Base-by-base conservation (phyloP, 805 yeast genomes). In the Yarrowia keelungensis region DNA sequence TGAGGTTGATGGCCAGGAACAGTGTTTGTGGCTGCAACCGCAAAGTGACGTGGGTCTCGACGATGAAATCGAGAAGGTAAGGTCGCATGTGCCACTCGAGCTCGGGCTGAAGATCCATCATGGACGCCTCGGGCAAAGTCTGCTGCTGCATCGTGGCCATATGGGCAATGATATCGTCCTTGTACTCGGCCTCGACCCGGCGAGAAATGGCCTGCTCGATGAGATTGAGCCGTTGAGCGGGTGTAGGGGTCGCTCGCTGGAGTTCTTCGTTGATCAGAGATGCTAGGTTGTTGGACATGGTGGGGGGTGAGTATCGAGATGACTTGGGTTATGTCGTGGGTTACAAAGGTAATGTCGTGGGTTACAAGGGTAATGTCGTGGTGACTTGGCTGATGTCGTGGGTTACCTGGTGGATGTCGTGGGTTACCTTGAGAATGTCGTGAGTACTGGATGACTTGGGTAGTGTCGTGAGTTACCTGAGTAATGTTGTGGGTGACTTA, bases 81-180 rank as follows among this genome's bases (percentile, higher is more conserved):
- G 86, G 86, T 73, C 99, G 85, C 80, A 90, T 86, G 49, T 82
- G 81, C 80, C 91, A 86, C 67, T 87, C 85, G 70, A 94, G 81
- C 75, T 92, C 97, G 11, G 98, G 98, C 79, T 94, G 99, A 72
- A 90, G 89, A 69, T 86, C 88, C 73, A 92, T 90, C 78, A 92
- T 82, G 76, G 84, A 77, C 70, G 87, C 75, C 76, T 85, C 83
- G 14, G 94, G 90, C 69, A 80, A 51, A 26, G 80, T 76, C 38
- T 58, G 71, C 51, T 68, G 72, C 70, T 78, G 80, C 74, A 80
- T 69, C 42, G 70, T 71, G 15, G 74, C 69, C 76, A 78, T 74
- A 69, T 81, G 81, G 41, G 71, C 73, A 16, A 76, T 71, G 43
- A 80, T 76, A 53, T 78, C 81, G 8, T 76, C 74, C 50, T 72